Conservation (phyloP, 2,329 filamentous ascomycete genomes). For the Hymenoscyphus linearis region DNA sequence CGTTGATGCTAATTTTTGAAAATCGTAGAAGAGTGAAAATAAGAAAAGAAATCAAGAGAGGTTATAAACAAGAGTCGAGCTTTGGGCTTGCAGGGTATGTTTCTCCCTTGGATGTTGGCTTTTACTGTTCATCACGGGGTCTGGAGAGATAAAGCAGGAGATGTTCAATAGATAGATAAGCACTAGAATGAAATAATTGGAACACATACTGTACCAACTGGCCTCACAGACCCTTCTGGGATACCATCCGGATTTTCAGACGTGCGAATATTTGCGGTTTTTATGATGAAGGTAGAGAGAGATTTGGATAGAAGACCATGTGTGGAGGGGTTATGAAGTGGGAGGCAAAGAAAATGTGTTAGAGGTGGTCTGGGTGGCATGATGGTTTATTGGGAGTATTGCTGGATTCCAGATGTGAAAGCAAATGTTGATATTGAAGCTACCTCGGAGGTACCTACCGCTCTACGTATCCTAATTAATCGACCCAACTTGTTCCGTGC, state of each 20-base stretch:
- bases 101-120: too few species aligned
- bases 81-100: too few species aligned
- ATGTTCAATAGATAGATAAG: too few species aligned
- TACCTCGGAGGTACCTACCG: too few species aligned
- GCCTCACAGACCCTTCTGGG: slow-evolving; percentile 64
- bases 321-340: slow-evolving; percentile 58
- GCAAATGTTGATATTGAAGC: background rate
- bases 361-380: slow-evolving; percentile 35
- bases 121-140: too few species aligned
- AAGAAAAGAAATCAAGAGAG: too few species aligned
- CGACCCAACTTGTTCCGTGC: too few species aligned
- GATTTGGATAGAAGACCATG: slow-evolving; percentile 59
- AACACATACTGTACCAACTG: slow-evolving; percentile 55
- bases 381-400: background rate
- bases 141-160: too few species aligned
- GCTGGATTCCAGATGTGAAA: background rate
- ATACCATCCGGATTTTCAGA: slow-evolving; percentile 42
- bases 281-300: slow-evolving; percentile 43
- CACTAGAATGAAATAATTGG: too few species aligned
- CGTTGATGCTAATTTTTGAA: background rate
- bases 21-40: too few species aligned
- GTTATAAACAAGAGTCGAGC: background rate
- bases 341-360: slow-evolving; percentile 74
- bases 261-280: slow-evolving; percentile 40
- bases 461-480: too few species aligned